Base-by-base conservation (phyloP, 352 stramenopile species). In the Phytophthora syringae region DNA sequence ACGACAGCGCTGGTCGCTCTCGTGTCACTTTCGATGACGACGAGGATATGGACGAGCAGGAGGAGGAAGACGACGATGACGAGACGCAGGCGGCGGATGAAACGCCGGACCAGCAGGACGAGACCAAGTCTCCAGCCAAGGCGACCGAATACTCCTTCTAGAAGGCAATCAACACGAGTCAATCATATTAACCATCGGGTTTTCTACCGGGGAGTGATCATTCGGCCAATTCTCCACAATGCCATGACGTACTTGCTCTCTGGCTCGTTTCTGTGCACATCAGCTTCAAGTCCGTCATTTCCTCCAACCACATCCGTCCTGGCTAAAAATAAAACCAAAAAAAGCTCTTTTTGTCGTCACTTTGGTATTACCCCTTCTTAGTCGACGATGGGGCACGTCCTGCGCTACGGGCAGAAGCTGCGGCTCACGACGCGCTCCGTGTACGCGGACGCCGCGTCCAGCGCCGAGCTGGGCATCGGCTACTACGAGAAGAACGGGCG, bases 401-500 rank as follows among this genome's bases (percentile, higher is more conserved):
- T 93, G 60, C 84, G 70, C 66, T 91, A 90, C 68, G 82, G 84
- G 34, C 80, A 91, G 47, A 88, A 88, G 65, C 58, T 93, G 56
- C 82, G 81, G 18, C 78, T 93, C 18, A 72, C 71, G 5, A 79
- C 84, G 27, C 62, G 57, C 20, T 93, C 84, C 13, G 74, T 76
- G 50, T 93, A 93, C 69, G 65, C 62, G 0, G 30, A 67, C 36
- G 69, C 24, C 9, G 15, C 16, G 1, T 5, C 36, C 11, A 20
- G n/a, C 20, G 39, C 21, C 2, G 51, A 67, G 45, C 4, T 87
- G 25, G 79, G 79, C 37, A 87, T 95, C 57, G 87, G 87, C 32
- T 90, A 89, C 66, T 95, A 95, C 73, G 84, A 94, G 67, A 95
- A 95, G 71, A 90, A 93, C 52, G 87, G 87, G 3, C 86, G 86